phyloP scores from a whole-genome alignment of 306 rosid species.

The Vigna hirtella region DNA sequence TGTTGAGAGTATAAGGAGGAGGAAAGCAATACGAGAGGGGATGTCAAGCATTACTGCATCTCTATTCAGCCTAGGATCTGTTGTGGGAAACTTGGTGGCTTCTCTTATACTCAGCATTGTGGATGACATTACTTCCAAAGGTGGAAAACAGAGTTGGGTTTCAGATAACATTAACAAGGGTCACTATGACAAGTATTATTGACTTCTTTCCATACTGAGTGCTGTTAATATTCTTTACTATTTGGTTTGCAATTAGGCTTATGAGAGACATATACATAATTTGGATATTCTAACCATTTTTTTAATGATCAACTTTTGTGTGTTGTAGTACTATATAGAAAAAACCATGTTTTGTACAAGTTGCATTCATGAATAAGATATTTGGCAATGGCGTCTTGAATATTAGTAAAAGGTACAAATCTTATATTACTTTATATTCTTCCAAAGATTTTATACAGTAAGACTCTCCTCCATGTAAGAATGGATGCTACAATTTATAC shows the following conservation, averaged over 20 bases:
- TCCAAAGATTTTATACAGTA: too few relatives aligned
- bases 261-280: slow-evolving; percentile 10
- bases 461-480: too few relatives aligned
- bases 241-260: slow-evolving; percentile 66
- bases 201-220: slow-evolving; percentile 60
- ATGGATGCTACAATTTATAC: not conserved
- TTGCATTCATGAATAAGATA: not conserved
- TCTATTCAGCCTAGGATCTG: slow-evolving; percentile 57
- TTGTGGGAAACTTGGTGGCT: slow-evolving; percentile 58
- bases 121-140: slow-evolving; percentile 56
- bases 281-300: not conserved
- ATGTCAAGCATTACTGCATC: slow-evolving; percentile 74
- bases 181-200: slow-evolving; percentile 62
- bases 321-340: not conserved
- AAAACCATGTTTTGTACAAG: not conserved
- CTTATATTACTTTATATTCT: too few relatives aligned
- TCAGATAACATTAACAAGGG: slow-evolving; percentile 59
- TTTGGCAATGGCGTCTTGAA: not conserved
- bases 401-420: not conserved
- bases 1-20: slow-evolving; percentile 56
- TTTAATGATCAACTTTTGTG: not conserved
- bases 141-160: slow-evolving; percentile 70
- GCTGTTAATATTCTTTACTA: slow-evolving; percentile 52
- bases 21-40: slow-evolving; percentile 53
- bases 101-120: slow-evolving; percentile 55